Evolutionary conservation across 192 early-diverging fungal genomes (phyloP).

Genomic region (Backusella morwellensis): DNA sequence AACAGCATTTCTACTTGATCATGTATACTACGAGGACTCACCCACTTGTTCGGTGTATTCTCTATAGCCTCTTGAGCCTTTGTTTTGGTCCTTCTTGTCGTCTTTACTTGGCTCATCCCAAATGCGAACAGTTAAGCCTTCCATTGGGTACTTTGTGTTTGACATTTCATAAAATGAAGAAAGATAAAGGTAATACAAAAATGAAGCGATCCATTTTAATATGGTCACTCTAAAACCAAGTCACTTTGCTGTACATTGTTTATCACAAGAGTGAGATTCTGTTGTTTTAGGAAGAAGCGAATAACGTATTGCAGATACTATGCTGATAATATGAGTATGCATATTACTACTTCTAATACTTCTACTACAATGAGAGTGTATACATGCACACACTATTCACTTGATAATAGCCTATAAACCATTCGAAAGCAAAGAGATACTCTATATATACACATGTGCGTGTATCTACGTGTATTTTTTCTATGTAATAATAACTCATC

Average conservation of each 20-base stretch:
- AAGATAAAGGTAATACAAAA: neutral
- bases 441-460: too few species aligned
- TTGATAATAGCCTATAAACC: too few species aligned
- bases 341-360: too few species aligned
- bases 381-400: too few species aligned
- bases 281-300: too few species aligned
- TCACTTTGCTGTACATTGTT: neutral
- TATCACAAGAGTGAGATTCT: too few species aligned
- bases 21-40: neutral
- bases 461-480: too few species aligned
- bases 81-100: neutral
- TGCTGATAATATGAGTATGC: too few species aligned
- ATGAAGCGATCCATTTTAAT: neutral
- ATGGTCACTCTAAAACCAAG: neutral
- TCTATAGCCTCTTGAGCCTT: slow-evolving; percentile 11
- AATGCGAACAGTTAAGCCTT: slow-evolving; percentile 12
- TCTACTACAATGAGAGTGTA: too few species aligned
- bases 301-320: too few species aligned
- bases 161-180: neutral
- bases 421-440: too few species aligned
- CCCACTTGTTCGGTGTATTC: slow-evolving; percentile 7
- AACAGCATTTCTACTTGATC: neutral
- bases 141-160: slow-evolving; percentile 1
- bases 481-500: too few species aligned
- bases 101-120: neutral